Conservation (phyloP, 345 rosid genomes). For the Isatis tinctoria region DNA sequence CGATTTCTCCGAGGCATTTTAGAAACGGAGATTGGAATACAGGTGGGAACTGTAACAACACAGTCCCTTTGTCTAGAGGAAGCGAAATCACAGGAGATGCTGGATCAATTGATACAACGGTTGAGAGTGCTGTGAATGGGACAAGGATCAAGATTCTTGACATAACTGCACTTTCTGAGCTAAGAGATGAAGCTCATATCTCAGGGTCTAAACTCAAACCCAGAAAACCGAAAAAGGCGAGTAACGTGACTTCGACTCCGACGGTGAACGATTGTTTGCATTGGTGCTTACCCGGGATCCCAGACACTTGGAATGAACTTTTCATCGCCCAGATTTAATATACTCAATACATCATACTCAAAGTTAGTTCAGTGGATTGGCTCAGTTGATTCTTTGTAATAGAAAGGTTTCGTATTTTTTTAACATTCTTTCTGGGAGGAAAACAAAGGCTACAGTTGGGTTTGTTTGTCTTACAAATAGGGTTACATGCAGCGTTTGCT, state of each 20-base stretch:
- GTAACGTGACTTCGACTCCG: conserved; percentile 35
- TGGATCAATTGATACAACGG: conserved; percentile 48
- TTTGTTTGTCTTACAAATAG: background rate
- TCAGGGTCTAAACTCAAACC: conserved; percentile 37
- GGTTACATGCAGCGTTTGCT: background rate
- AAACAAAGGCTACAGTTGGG: background rate
- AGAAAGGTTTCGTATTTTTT: background rate
- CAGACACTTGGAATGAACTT: conserved; percentile 80
- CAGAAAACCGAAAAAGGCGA: conserved; percentile 40
- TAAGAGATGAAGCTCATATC: conserved; percentile 73
- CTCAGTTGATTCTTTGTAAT: conserved; percentile 21
- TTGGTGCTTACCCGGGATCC: conserved; percentile 93
- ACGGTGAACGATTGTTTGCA: conserved; percentile 75
- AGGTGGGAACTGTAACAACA: conserved; percentile 72
- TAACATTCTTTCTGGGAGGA: conserved; percentile 15
- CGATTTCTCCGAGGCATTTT: conserved; percentile 76
- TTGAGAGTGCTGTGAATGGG: conserved; percentile 54
- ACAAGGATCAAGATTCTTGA: conserved; percentile 64
- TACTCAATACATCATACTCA: background rate
- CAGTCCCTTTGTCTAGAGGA: conserved; percentile 49
- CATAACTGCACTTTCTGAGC: conserved; percentile 60
- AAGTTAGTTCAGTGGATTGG: conserved; percentile 4
- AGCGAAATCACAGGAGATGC: conserved; percentile 38
- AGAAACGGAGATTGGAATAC: conserved; percentile 74
- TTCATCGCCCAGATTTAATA: conserved; percentile 52